Conservation (phyloP, 2,329 filamentous ascomycete species). For the Cylindrodendrum hubeiense region DNA sequence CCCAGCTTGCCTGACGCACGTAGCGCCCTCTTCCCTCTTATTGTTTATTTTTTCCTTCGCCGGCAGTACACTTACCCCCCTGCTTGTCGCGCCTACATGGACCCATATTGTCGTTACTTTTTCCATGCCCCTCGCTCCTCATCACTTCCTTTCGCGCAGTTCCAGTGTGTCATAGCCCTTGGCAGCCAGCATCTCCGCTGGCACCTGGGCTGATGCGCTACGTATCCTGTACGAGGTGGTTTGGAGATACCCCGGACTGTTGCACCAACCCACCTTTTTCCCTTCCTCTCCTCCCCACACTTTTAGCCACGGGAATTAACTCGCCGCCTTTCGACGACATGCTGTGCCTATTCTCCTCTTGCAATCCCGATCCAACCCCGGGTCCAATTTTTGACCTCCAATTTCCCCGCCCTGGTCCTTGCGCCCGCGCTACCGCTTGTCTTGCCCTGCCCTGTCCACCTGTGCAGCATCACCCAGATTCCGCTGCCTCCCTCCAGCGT, state of each 20-base stretch:
- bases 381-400: conserved; percentile 39
- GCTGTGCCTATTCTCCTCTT: conserved; percentile 9
- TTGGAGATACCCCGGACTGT: conserved; percentile 29
- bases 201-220: not conserved
- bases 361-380: not conserved
- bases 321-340: conserved; percentile 2
- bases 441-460: conserved; percentile 32
- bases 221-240: conserved; percentile 5
- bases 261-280: conserved; percentile 8
- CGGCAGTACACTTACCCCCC: conserved; percentile 6
- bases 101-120: conserved; percentile 11
- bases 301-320: conserved; percentile 18
- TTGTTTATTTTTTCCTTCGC: conserved; percentile 11
- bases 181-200: not conserved
- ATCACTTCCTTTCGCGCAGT: not conserved
- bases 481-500: conserved; percentile 21
- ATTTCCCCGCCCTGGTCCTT: conserved; percentile 48
- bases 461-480: conserved; percentile 23
- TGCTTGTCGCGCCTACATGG: conserved; percentile 12
- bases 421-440: conserved; percentile 43
- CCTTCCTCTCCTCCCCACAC: conserved; percentile 19
- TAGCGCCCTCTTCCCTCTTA: conserved; percentile 17
- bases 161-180: conserved; percentile 21
- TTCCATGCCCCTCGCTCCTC: conserved; percentile 1
- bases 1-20: not conserved